Base-by-base conservation (phyloP, 768 basidiomycete species). In the Naematelia encephala region DNA sequence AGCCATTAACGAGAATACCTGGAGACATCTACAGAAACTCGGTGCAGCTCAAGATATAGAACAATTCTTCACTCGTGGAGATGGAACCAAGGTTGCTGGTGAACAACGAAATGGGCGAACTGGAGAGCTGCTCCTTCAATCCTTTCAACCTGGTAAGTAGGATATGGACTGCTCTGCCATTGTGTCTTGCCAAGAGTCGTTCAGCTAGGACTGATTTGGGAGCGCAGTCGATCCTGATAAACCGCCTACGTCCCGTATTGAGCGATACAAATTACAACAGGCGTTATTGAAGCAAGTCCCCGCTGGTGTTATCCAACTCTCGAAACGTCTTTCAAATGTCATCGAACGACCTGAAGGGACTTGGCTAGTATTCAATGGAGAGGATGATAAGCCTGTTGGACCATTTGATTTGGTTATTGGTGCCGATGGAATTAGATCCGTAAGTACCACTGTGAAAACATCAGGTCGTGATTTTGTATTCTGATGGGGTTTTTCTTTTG, bases 381-480 rank as follows among this genome's bases (percentile, higher is more conserved):
- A 62, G 42, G 70, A 72, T 28, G 61, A 59, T 3, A 57, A 56
- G 4, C 30, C 1, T 0, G 60, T 49, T 4, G 64, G 58, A 14
- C 53, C 57, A 0, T 65, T 66, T 42, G 68, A 69, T 26, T 51
- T 72, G n/a, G 30, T 72, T 8, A 56, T 72, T 16, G 70, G 70
- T 0, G 70, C 66, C 5, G 70, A 72, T 47, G 70, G 70, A 1
- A 65, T 72, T 10, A 60, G 70, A 16, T 67, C 66, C 11, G 69
- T 68, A 25, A 51, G 67, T 62, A 3, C n/a, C n/a, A n/a, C n/a
- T n/a, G n/a, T n/a, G n/a, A n/a, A n/a, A n/a, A n/a, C n/a, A n/a
- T n/a, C n/a, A n/a, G n/a, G n/a, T n/a, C n/a, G n/a, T n/a, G n/a
- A n/a, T n/a, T n/a, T n/a, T n/a, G n/a, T n/a, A n/a, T n/a, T n/a